Base-by-base conservation (phyloP, 148 eudicot species). In the Chenopodium formosanum region DNA sequence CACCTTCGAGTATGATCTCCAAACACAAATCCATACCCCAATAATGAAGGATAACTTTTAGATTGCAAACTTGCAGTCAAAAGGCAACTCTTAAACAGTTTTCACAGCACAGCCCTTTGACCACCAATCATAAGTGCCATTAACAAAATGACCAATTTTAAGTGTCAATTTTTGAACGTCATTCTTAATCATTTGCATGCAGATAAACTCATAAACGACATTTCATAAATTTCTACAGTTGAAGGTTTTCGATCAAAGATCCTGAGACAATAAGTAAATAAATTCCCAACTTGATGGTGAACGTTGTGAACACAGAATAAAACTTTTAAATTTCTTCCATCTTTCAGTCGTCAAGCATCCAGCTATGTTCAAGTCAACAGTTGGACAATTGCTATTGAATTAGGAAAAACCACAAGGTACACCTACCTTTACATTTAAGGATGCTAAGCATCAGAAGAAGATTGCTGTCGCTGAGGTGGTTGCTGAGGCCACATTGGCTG, bases 401-500 rank as follows among this genome's bases (percentile, higher is more conserved):
- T 7, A 52, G 9, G 44, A 56, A 76, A 58, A 58, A 63, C 65
- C 25, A 48, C 29, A 66, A 50, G 29, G 29, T 68, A 9, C 62
- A 68, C 75, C 58, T 62, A 85, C 84, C 82, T 85, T 82, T 74
- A 66, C 79, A 85, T 62, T 67, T 12, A 47, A 77, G 74, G 80
- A n/a, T 58, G 44, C 82, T 88, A 92, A 40, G 91, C 87, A 85
- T 92, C 94, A 4, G 97, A 86, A 63, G 97, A 88, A 16, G 97
- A 90, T 52, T 90, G 90, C 60, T 88, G 94, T 67, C 82, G 86
- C 80, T 88, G 93, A 27, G 92, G 88, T 34, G 89, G 87, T 12
- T 82, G 83, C 87, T 86, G 91, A 68, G 92, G 87, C 97, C 94
- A 92, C 90, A 92, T 89, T 13, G 85, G 84, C 77, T 83, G 92